Evolutionary conservation across 352 stramenopile species (phyloP).

Genomic region (Pythium aristosporum): DNA sequence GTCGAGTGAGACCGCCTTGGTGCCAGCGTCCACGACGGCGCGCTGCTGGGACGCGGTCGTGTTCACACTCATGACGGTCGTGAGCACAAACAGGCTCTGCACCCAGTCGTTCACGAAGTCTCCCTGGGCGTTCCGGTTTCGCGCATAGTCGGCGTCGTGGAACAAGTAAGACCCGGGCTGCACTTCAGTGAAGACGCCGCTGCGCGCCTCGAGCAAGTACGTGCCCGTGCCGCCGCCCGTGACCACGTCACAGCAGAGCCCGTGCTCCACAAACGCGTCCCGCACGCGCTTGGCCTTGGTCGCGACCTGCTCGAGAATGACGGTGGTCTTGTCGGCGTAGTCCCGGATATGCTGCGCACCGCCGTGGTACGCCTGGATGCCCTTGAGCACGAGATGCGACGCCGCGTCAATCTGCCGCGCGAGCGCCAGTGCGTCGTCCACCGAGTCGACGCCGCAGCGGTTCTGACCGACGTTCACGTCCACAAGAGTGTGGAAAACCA

Average conservation of each 20-base stretch:
- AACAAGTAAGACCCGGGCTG: constrained; percentile 79
- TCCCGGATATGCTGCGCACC: constrained; percentile 70
- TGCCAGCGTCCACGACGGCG: constrained; percentile 70
- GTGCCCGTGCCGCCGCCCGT: constrained; percentile 73
- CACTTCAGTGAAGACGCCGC: constrained; percentile 70
- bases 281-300: constrained; percentile 42
- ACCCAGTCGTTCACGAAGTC: constrained; percentile 45
- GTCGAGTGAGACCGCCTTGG: constrained; percentile 70
- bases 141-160: constrained; percentile 72
- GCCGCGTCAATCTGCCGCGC: constrained; percentile 34
- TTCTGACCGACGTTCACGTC: constrained; percentile 78
- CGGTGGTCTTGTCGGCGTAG: constrained; percentile 44
- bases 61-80: constrained; percentile 69
- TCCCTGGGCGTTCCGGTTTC: constrained; percentile 48
- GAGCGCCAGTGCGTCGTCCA: constrained; percentile 43
- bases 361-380: constrained; percentile 77
- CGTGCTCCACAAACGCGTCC: constrained; percentile 32
- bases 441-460: constrained; percentile 62
- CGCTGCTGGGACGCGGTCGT: constrained; percentile 28
- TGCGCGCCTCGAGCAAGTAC: constrained; percentile 58
- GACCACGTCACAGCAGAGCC: constrained; percentile 54
- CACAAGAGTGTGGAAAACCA: constrained; percentile 58
- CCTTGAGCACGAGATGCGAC: constrained; percentile 35
- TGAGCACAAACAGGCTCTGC: constrained; percentile 68
- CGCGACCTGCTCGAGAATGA: constrained; percentile 39